Evolutionary conservation across 2,329 filamentous ascomycete genomes (phyloP), one percentile per base, ranked within the genome.

Genomic region (Drechslera avenae): DNA sequence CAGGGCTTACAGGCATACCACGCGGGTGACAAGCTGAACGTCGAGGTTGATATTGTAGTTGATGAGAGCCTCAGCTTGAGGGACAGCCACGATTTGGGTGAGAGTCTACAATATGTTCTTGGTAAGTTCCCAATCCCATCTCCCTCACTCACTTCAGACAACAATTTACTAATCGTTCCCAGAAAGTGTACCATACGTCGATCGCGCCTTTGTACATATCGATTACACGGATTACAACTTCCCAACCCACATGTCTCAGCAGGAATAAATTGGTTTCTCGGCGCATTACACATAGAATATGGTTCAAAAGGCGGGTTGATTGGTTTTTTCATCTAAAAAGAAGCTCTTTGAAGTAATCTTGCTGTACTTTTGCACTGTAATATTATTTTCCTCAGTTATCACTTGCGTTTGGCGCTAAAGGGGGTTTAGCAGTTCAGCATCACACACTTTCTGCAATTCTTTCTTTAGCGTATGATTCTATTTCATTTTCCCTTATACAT

Each of bases 1-100:
- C 90, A 94, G 69, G 90, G 90, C 26, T 76, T 94, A 48, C 87
- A 91, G 60, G 90, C 90, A 2, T 95, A 94, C 69, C 90, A 95
- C 66, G 86, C 87, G 0, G 90, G 90, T 19, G 90, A 94, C 71
- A 92, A 91, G 77, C 80, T 94, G 50, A 91, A 90, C 57, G 89
- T 93, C 19, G 85, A 88, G 64, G 89, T 93, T 9, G 90, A 95
- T 71, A 88, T 94, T 58, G 89, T 95, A 28, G 81, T 95, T 34
- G 89, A 91, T 56, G 86, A 89, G 62, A 83, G 83, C 57, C 90
- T 87, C 50, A 86, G 83, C 21, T 76, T 95, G 59, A 85, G 89
- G 63, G 90, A 94, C 71, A 90, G 85, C 58, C 90, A 95, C 73
- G 90, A 95, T 72, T 75, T 95, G 45, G 84, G 84, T 37, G 88